Evolutionary conservation across 495 filamentous ascomycete genomes (phyloP).

Genomic region (Hypomontagnella monticulosa): DNA sequence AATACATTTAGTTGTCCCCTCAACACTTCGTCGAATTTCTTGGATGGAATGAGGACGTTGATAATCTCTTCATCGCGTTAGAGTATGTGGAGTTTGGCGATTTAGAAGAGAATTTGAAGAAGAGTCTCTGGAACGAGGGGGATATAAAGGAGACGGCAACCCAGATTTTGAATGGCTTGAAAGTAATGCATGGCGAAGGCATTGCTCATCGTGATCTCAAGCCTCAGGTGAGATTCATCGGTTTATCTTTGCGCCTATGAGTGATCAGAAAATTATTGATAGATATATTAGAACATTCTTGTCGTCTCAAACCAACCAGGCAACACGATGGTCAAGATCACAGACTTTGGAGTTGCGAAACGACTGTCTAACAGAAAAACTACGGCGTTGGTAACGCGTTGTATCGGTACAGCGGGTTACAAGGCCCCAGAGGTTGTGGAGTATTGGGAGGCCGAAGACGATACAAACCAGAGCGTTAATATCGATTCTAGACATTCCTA

Average conservation of each 20-base stretch:
- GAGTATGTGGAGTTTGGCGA: neutral
- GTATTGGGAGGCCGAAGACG: neutral
- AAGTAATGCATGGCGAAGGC: neutral
- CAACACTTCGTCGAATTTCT: neutral
- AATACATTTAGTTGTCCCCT: neutral
- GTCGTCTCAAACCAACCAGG: neutral
- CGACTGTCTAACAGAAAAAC: neutral
- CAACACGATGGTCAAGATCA: neutral
- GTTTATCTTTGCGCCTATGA: neutral
- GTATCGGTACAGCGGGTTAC: neutral
- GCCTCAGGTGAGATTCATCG: neutral
- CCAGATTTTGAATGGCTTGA: neutral
- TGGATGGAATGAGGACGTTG: conserved; percentile 1
- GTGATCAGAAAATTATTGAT: neutral
- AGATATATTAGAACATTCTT: neutral
- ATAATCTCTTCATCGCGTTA: neutral
- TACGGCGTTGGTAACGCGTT: neutral
- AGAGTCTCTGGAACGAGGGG: neutral
- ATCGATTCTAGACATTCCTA: neutral
- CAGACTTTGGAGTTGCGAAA: conserved; percentile 3
- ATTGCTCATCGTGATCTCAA: conserved; percentile 10
- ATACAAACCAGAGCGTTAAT: neutral
- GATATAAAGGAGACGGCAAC: neutral
- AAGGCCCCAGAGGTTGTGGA: neutral
- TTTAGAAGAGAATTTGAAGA: neutral